phyloP scores from a whole-genome alignment of 106 monocot species.

The Hemerocallis citrina region DNA sequence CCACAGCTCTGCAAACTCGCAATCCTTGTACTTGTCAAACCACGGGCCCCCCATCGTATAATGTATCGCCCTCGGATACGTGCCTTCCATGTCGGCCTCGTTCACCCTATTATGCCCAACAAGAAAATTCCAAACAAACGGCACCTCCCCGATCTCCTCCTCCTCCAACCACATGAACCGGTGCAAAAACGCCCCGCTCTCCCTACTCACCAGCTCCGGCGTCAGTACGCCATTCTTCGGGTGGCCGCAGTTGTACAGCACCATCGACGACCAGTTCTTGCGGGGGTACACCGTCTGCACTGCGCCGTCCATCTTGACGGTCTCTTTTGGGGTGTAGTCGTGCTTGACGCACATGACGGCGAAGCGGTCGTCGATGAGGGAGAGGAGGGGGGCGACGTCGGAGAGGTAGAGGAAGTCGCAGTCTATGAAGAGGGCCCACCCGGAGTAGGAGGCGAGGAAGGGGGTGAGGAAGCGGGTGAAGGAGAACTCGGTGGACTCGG shows the following conservation, averaged over 20 bases:
- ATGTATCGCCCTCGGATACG: conserved; percentile 69
- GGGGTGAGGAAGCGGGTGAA: conserved; percentile 96
- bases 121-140: conserved; percentile 87
- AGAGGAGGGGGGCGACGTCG: conserved; percentile 44
- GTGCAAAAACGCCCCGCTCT: conserved; percentile 80
- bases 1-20: conserved; percentile 88
- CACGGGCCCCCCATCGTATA: conserved; percentile 88
- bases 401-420: conserved; percentile 84
- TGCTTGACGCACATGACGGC: conserved; percentile 90
- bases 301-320: conserved; percentile 85
- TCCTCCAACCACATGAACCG: conserved; percentile 85
- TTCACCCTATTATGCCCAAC: conserved; percentile 75
- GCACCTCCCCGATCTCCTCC: conserved; percentile 71
- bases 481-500: conserved; percentile 91
- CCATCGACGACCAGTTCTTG: conserved; percentile 97
- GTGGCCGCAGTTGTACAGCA: conserved; percentile 87
- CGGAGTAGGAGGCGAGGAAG: conserved; percentile 49
- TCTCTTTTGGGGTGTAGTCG: conserved; percentile 67
- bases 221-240: conserved; percentile 67
- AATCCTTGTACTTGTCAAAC: conserved; percentile 78
- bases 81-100: conserved; percentile 15
- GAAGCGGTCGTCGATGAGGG: conserved; percentile 41
- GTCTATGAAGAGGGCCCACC: conserved; percentile 90
- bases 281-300: conserved; percentile 85
- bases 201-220: conserved; percentile 60